These are phyloP conservation scores for Colletotrichum tropicicola DNA, from an alignment of 2,329 filamentous ascomycete genomes.

Conservation along the genomic window DNA sequence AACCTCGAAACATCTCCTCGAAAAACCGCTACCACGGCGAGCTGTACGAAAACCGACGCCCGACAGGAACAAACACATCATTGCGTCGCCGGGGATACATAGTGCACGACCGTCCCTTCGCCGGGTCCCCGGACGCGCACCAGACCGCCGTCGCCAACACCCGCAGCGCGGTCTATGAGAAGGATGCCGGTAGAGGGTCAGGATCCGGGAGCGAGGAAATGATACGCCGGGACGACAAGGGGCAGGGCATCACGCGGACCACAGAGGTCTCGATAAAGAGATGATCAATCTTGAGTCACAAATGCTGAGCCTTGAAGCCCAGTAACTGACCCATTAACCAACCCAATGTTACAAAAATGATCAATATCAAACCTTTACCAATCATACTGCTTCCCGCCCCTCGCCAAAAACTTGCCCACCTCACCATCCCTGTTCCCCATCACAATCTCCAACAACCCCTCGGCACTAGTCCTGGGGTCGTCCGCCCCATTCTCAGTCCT, in stretches of 20 bases:
- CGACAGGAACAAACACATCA: conserved; percentile 2
- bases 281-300: too few relatives aligned
- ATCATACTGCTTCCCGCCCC: too few relatives aligned
- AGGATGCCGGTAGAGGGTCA: neutral
- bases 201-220: conserved; percentile 9
- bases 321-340: too few relatives aligned
- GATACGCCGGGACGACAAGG: conserved; percentile 4
- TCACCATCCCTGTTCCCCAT: too few relatives aligned
- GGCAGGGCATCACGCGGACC: conserved; percentile 2
- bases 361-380: too few relatives aligned
- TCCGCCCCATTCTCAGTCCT: too few relatives aligned
- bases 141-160: neutral
- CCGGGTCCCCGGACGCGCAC: neutral
- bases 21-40: conserved; percentile 15
- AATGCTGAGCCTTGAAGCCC: too few relatives aligned
- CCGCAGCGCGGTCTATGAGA: neutral
- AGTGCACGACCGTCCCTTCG: conserved; percentile 3
- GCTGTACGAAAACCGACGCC: neutral
- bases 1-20: conserved; percentile 33
- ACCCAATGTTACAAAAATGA: too few relatives aligned
- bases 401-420: too few relatives aligned
- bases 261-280: conserved; percentile 8
- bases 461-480: too few relatives aligned
- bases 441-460: too few relatives aligned
- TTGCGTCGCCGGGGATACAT: conserved; percentile 15